Conservation (phyloP, 345 rosid species). For the Alliaria petiolata region DNA sequence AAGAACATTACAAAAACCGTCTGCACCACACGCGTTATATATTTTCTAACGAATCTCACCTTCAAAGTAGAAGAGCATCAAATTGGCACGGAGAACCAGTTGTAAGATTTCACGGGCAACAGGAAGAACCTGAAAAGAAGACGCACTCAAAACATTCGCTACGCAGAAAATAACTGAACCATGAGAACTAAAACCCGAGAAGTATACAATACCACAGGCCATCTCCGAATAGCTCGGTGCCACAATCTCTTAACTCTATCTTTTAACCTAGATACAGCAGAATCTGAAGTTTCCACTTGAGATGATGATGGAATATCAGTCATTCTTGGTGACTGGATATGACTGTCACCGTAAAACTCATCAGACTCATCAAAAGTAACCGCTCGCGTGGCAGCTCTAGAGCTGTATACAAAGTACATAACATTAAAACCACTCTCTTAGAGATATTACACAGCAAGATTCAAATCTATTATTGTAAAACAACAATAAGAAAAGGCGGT, state of each 20-base stretch:
- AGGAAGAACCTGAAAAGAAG: conserved; percentile 61
- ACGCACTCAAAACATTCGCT: neutral
- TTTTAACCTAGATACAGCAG: conserved; percentile 49
- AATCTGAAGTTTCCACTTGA: conserved; percentile 38
- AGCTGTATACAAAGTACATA: conserved; percentile 38
- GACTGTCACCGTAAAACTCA: conserved; percentile 36
- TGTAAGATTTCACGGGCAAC: conserved; percentile 76
- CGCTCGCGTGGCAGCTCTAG: conserved; percentile 70
- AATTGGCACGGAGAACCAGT: conserved; percentile 75
- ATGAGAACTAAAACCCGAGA: neutral
- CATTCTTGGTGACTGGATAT: conserved; percentile 28
- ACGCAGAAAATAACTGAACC: neutral
- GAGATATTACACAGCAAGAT: neutral
- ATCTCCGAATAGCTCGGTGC: conserved; percentile 57
- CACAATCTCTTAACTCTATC: conserved; percentile 46
- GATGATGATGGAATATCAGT: conserved; percentile 41
- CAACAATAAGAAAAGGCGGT: neutral
- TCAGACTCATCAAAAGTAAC: conserved; percentile 61
- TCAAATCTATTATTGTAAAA: neutral
- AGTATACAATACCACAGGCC: conserved; percentile 61
- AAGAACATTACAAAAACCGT: neutral
- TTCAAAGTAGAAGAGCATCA: conserved; percentile 98
- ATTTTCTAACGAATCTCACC: conserved; percentile 42
- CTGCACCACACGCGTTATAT: too few relatives aligned
- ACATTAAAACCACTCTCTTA: neutral